phyloP scores from a whole-genome alignment of 2,329 filamentous ascomycete species.

The Scedosporium dehoogii region DNA sequence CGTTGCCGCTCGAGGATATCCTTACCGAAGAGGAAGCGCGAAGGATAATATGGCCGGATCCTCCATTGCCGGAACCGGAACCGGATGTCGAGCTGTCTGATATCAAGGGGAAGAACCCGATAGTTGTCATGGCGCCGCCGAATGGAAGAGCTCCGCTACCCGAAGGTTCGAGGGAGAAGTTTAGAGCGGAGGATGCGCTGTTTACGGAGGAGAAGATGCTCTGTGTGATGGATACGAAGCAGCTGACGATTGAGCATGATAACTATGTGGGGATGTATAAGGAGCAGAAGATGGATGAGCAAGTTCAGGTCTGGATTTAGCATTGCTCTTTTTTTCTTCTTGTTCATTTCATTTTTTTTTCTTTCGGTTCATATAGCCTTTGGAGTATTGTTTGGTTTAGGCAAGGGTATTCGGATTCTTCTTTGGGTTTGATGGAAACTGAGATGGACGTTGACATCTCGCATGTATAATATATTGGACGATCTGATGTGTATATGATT shows the following conservation, averaged over 20 bases:
- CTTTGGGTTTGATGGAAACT: not conserved
- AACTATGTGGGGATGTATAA: constrained; percentile 4
- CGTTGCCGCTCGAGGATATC: constrained; percentile 5
- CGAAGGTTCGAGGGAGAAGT: constrained; percentile 17
- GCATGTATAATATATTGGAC: not conserved
- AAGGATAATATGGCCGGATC: constrained; percentile 1
- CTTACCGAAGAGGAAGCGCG: constrained; percentile 4
- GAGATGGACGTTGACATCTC: not conserved
- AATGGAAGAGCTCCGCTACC: not conserved
- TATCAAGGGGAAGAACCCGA: not conserved
- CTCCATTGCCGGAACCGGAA: not conserved
- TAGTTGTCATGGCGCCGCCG: not conserved
- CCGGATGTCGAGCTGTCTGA: not conserved
- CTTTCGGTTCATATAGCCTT: not conserved
- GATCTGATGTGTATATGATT: not conserved
- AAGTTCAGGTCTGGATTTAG: not conserved
- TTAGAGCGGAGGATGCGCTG: constrained; percentile 14
- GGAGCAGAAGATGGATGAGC: not conserved
- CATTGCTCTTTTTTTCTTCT: not conserved
- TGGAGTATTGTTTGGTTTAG: not conserved
- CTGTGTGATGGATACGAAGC: constrained; percentile 13
- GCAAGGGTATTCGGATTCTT: not conserved
- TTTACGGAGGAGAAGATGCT: constrained; percentile 18
- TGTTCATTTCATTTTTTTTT: not conserved
- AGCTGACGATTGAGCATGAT: constrained; percentile 9